Percentiles rank a stretch among this genome's conserved stretches.
Evolutionary conservation across 441 rosid genomes (phyloP).

Genomic region (Jatropha multifida): DNA sequence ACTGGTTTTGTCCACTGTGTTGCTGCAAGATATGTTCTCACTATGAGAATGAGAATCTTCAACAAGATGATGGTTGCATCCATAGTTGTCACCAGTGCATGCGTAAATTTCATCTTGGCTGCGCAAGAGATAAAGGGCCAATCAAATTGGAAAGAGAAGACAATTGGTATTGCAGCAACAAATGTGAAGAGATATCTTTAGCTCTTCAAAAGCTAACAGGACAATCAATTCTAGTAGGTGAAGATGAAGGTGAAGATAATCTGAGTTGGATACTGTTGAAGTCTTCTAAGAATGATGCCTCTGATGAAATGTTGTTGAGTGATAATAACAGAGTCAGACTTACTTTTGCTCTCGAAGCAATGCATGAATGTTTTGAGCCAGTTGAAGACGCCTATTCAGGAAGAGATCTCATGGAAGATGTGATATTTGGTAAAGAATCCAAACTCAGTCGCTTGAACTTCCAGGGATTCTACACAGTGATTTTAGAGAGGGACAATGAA

Average conservation of each 20-base stretch:
- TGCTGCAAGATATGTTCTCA: slow-evolving; percentile 49
- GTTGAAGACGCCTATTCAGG: slow-evolving; percentile 44
- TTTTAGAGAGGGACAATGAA: slow-evolving; percentile 61
- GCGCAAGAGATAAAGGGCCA: slow-evolving; percentile 26
- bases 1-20: slow-evolving; percentile 75
- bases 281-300: slow-evolving; percentile 23
- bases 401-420: slow-evolving; percentile 61
- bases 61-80: slow-evolving; percentile 7
- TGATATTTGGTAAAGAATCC: slow-evolving; percentile 62
- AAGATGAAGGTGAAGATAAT: slow-evolving; percentile 41
- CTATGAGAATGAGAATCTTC: slow-evolving; percentile 3
- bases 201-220: slow-evolving; percentile 52
- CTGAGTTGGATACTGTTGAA: slow-evolving; percentile 68
- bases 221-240: slow-evolving; percentile 49
- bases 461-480: slow-evolving; percentile 65
- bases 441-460: slow-evolving; percentile 56
- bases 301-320: background rate
- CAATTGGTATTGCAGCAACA: slow-evolving; percentile 52
- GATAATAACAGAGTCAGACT: slow-evolving; percentile 36
- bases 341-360: slow-evolving; percentile 52
- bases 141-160: background rate
- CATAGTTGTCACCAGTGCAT: slow-evolving; percentile 51
- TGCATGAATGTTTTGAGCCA: slow-evolving; percentile 80
- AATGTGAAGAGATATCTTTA: slow-evolving; percentile 42
- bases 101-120: slow-evolving; percentile 40